These are phyloP conservation scores for Epipyxis sp. DNA, from an alignment of 108 stramenopile genomes.

Conservation along the genomic window DNA sequence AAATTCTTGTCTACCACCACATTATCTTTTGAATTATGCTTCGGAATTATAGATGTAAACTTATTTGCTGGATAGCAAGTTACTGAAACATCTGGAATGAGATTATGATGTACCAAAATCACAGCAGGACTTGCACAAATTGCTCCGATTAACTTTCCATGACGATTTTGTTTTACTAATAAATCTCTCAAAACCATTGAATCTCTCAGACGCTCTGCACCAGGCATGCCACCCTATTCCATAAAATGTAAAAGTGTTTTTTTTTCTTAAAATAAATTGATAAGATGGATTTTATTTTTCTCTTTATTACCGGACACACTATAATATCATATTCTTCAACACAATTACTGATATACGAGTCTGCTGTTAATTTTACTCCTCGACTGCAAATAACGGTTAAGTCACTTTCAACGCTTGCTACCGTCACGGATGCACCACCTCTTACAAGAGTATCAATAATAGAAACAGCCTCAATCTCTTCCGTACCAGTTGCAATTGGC, in stretches of 20 bases:
- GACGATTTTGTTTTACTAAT: conserved; percentile 66
- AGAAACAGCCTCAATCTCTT: conserved; percentile 93
- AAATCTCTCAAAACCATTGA: conserved; percentile 59
- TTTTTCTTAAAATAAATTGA: too few relatives aligned
- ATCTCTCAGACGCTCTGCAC: conserved; percentile 75
- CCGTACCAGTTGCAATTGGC: conserved; percentile 87
- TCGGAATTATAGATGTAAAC: conserved; percentile 59
- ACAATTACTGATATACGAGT: not conserved
- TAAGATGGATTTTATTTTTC: too few relatives aligned
- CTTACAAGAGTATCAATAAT: conserved; percentile 85
- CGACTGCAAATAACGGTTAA: conserved; percentile 39
- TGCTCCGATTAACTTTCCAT: conserved; percentile 65
- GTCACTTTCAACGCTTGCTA: conserved; percentile 87
- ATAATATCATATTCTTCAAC: conserved; percentile 26
- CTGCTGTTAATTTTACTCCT: conserved; percentile 26
- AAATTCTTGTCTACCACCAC: conserved; percentile 54
- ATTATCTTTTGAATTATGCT: conserved; percentile 54
- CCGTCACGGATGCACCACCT: conserved; percentile 81
- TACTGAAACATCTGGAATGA: conserved; percentile 62
- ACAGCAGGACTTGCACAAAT: conserved; percentile 83
- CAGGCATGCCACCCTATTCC: conserved; percentile 56
- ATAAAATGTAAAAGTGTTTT: too few relatives aligned
- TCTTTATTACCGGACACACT: conserved; percentile 27
- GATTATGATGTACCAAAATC: conserved; percentile 62
- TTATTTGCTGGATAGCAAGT: conserved; percentile 84